phyloP scores from a whole-genome alignment of 495 filamentous ascomycete species.

The Aspergillus saccharolyticus region DNA sequence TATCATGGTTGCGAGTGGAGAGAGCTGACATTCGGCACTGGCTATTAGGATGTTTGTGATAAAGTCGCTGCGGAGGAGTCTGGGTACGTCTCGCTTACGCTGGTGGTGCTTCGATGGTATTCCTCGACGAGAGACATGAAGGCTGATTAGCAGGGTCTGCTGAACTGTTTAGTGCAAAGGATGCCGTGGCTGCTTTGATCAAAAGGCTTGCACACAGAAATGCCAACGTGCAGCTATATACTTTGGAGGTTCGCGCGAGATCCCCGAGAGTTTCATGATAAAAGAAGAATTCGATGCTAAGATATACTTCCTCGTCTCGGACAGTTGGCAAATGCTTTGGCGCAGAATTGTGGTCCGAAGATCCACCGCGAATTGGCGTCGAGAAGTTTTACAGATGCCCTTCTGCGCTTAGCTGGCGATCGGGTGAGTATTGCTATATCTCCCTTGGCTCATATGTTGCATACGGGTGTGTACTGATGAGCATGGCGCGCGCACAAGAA shows the following conservation, averaged over 20 bases:
- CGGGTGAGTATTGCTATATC: slow-evolving; percentile 43
- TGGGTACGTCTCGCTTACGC: slow-evolving; percentile 42
- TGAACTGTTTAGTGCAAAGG: slow-evolving; percentile 61
- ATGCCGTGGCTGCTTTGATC: slow-evolving; percentile 90
- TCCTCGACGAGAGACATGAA: neutral
- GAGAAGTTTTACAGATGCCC: slow-evolving; percentile 91
- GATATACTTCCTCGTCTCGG: too few relatives aligned
- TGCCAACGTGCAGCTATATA: slow-evolving; percentile 98
- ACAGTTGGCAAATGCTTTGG: slow-evolving; percentile 81
- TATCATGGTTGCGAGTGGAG: neutral
- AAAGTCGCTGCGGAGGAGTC: slow-evolving; percentile 66
- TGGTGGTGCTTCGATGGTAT: neutral
- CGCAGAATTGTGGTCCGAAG: slow-evolving; percentile 86
- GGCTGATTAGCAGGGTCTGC: slow-evolving; percentile 15
- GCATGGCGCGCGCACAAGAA: slow-evolving; percentile 45
- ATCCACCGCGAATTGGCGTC: slow-evolving; percentile 93
- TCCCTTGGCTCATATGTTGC: neutral
- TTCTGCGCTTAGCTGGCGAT: slow-evolving; percentile 85
- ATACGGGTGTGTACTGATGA: slow-evolving; percentile 1
- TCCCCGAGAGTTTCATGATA: too few relatives aligned
- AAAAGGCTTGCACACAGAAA: slow-evolving; percentile 95
- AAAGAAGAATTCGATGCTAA: too few relatives aligned
- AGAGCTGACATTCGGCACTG: slow-evolving; percentile 17
- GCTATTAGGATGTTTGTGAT: slow-evolving; percentile 81
- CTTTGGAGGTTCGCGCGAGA: slow-evolving; percentile 78